Percentiles rank a stretch among this genome's conserved stretches.
Conservation (phyloP, 148 eudicot genomes). For the Vaccinium corymbosum region DNA sequence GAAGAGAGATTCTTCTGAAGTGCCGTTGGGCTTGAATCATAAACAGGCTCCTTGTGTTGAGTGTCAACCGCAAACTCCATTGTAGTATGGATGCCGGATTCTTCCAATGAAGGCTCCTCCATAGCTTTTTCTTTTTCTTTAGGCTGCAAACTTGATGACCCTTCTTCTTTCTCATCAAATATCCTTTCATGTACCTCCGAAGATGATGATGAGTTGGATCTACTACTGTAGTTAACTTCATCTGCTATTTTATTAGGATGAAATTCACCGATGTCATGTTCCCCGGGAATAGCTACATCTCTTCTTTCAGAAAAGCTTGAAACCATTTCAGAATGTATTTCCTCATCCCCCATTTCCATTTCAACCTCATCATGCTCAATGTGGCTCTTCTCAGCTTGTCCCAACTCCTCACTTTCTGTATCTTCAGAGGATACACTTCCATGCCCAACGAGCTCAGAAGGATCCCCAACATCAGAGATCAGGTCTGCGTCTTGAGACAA, state of each 20-base stretch:
- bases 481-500: conserved; percentile 25
- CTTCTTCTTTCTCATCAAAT: conserved; percentile 29
- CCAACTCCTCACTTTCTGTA: conserved; percentile 24
- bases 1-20: conserved; percentile 31
- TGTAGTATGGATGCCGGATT: conserved; percentile 19
- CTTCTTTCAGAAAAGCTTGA: conserved; percentile 21
- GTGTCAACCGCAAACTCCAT: conserved; percentile 24
- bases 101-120: conserved; percentile 30
- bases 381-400: conserved; percentile 23
- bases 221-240: conserved; percentile 24
- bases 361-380: conserved; percentile 17
- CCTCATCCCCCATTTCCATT: conserved; percentile 22
- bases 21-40: conserved; percentile 66
- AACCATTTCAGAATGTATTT: conserved; percentile 21
- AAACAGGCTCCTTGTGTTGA: conserved; percentile 52
- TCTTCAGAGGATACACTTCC: conserved; percentile 55
- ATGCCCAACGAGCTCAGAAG: conserved; percentile 37
- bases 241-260: conserved; percentile 15
- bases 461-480: conserved; percentile 26
- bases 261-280: background rate
- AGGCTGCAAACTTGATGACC: conserved; percentile 17
- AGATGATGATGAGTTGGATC: conserved; percentile 34
- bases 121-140: conserved; percentile 17
- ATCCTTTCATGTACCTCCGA: conserved; percentile 36
- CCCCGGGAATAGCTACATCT: conserved; percentile 16